phyloP scores from a whole-genome alignment of 2,329 filamentous ascomycete genomes.

The Talaromyces sp. region DNA sequence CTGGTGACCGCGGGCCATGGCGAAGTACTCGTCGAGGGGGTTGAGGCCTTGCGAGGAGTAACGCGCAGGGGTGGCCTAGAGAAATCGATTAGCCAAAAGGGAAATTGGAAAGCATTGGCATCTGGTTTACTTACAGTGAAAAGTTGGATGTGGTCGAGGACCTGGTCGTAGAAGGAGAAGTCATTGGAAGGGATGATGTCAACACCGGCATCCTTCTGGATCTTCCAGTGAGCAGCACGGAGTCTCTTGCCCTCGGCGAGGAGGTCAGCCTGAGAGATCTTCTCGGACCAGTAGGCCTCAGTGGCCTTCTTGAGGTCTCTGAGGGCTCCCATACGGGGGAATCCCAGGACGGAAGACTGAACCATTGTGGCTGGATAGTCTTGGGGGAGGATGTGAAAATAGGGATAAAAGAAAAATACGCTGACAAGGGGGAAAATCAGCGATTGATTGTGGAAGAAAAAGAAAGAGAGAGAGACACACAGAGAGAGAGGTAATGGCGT shows the following conservation, averaged over 20 bases:
- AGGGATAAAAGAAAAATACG: neutral
- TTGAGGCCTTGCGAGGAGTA: conserved; percentile 88
- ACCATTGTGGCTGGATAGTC: conserved; percentile 6
- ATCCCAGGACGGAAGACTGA: conserved; percentile 72
- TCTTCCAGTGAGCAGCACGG: conserved; percentile 96
- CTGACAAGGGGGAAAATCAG: neutral
- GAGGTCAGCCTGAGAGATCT: conserved; percentile 86
- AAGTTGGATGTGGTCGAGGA: conserved; percentile 96
- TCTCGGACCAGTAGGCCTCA: conserved; percentile 95
- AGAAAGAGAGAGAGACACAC: conserved; percentile 7
- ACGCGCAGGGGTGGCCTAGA: conserved; percentile 79
- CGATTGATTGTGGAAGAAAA: neutral
- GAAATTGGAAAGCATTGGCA: neutral
- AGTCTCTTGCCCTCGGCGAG: conserved; percentile 94
- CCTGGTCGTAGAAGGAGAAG: conserved; percentile 98
- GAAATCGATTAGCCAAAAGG: conserved; percentile 16
- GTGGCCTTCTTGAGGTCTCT: conserved; percentile 99
- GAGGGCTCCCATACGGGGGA: conserved; percentile 96
- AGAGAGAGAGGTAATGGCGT: neutral
- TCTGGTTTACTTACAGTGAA: conserved; percentile 66
- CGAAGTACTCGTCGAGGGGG: conserved; percentile 94
- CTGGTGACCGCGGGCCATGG: conserved; percentile 98
- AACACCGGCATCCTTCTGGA: conserved; percentile 97
- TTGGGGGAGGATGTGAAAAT: neutral
- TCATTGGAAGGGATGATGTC: conserved; percentile 98